Percentiles rank a stretch among this genome's conserved stretches.
Evolutionary conservation across 1,139 yeast genomes (phyloP).

Genomic region (Candida pseudocylindracea): DNA sequence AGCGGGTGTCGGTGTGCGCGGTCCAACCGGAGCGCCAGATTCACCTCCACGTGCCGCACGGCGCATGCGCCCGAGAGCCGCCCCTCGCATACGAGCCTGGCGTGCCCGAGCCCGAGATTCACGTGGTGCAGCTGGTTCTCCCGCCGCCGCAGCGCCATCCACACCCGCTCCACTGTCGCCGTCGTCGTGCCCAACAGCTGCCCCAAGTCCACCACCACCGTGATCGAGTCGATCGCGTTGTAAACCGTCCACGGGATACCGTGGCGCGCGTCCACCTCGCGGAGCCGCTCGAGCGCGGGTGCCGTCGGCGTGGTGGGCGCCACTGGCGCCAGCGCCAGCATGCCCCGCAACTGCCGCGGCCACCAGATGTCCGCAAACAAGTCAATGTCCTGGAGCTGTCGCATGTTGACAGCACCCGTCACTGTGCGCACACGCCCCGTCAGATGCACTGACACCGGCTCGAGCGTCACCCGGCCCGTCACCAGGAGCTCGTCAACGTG

Average conservation of each 20-base stretch:
- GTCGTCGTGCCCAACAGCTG: constrained; percentile 54
- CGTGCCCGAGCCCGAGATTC: constrained; percentile 30
- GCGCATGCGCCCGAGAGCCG: constrained; percentile 54
- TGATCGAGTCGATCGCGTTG: constrained; percentile 5
- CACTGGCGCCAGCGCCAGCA: not conserved
- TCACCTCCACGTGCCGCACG: constrained; percentile 25
- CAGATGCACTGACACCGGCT: constrained; percentile 17
- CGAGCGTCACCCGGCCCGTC: constrained; percentile 16
- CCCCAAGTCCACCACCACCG: constrained; percentile 53
- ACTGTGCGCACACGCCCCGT: constrained; percentile 35
- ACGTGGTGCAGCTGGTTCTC: constrained; percentile 11
- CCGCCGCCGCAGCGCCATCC: constrained; percentile 15
- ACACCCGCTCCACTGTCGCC: constrained; percentile 30
- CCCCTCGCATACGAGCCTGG: constrained; percentile 42
- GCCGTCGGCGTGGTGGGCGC: constrained; percentile 6
- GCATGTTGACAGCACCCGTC: constrained; percentile 45
- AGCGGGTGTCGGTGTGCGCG: constrained; percentile 15
- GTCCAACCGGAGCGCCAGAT: constrained; percentile 57
- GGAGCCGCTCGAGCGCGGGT: constrained; percentile 27
- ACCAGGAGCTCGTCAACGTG: constrained; percentile 25
- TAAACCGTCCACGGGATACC: constrained; percentile 10
- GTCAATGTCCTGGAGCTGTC: constrained; percentile 72
- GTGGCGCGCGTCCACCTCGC: constrained; percentile 49
- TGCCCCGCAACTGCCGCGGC: constrained; percentile 11
- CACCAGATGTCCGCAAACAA: constrained; percentile 75